These are phyloP conservation scores for Viola pubescens DNA, from an alignment of 441 rosid species.

Conservation along the genomic window DNA sequence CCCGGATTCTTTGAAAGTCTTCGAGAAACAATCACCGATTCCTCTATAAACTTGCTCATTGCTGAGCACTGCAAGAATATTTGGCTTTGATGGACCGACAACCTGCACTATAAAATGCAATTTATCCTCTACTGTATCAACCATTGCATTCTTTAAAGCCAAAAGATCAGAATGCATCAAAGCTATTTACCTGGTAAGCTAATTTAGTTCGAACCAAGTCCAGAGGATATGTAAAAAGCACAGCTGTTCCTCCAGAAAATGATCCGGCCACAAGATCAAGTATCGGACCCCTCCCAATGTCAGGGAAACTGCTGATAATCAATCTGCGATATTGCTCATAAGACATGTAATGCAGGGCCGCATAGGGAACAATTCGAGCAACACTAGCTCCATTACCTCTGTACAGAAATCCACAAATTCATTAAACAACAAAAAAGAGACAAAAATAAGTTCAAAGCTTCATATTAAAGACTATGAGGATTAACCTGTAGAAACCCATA, in stretches of 20 bases:
- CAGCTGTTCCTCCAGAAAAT: slow-evolving; percentile 86
- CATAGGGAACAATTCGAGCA: slow-evolving; percentile 84
- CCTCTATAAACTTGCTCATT: slow-evolving; percentile 52
- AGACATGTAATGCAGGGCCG: slow-evolving; percentile 91
- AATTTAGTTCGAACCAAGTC: slow-evolving; percentile 80
- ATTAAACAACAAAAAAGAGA: slow-evolving; percentile 1
- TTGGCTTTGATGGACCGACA: slow-evolving; percentile 43
- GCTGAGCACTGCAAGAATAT: slow-evolving; percentile 24
- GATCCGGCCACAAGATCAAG: slow-evolving; percentile 93
- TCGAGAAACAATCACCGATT: slow-evolving; percentile 68
- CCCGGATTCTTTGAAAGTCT: slow-evolving; percentile 65
- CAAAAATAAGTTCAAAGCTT: slow-evolving; percentile 3
- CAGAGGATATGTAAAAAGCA: slow-evolving; percentile 82
- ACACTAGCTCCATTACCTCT: slow-evolving; percentile 94
- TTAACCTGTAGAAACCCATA: slow-evolving; percentile 80
- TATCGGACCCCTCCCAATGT: slow-evolving; percentile 62
- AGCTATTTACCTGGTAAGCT: slow-evolving; percentile 70
- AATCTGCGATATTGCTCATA: slow-evolving; percentile 88
- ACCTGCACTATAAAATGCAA: slow-evolving; percentile 41
- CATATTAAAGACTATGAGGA: slow-evolving; percentile 16
- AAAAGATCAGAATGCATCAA: neutral
- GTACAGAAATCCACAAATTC: slow-evolving; percentile 17
- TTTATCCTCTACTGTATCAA: neutral
- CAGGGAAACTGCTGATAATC: slow-evolving; percentile 58
- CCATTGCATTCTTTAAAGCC: neutral